phyloP scores from a whole-genome alignment of 73 alveolate genomes.

The Paraurostyla sp. region DNA sequence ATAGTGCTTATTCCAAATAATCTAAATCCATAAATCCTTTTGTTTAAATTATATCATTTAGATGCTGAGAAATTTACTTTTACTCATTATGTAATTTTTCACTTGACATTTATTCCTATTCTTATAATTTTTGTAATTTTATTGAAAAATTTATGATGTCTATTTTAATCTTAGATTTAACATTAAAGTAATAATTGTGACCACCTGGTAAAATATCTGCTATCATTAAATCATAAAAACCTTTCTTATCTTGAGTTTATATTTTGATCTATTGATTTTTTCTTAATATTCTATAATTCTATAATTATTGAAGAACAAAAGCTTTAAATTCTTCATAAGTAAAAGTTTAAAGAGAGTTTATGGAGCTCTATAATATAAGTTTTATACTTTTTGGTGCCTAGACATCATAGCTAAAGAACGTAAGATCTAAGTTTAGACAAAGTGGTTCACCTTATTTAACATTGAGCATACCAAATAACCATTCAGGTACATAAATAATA shows the following conservation, averaged over 20 bases:
- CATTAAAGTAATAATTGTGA: not conserved
- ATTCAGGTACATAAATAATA: not conserved
- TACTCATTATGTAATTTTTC: too few species aligned
- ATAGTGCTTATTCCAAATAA: slow-evolving; percentile 3
- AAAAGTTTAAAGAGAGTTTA: too few species aligned
- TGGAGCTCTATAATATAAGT: not conserved
- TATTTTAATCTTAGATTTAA: not conserved
- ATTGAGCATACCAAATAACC: not conserved
- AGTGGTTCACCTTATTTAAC: slow-evolving; percentile 11
- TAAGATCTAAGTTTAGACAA: not conserved
- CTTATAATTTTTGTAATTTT: too few species aligned
- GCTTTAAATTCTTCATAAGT: too few species aligned
- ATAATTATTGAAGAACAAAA: not conserved
- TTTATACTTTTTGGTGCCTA: not conserved
- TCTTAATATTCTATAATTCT: not conserved
- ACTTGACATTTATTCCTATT: too few species aligned
- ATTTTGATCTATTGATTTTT: not conserved
- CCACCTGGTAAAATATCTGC: not conserved
- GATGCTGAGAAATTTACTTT: not conserved
- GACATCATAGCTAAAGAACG: not conserved
- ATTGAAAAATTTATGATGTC: not conserved
- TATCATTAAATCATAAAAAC: not conserved
- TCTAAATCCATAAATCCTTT: slow-evolving; percentile 20
- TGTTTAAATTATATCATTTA: not conserved
- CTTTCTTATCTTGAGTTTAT: not conserved